Base-by-base conservation (phyloP, 2,329 filamentous ascomycete genomes). In the Leptographium wingfieldii region DNA sequence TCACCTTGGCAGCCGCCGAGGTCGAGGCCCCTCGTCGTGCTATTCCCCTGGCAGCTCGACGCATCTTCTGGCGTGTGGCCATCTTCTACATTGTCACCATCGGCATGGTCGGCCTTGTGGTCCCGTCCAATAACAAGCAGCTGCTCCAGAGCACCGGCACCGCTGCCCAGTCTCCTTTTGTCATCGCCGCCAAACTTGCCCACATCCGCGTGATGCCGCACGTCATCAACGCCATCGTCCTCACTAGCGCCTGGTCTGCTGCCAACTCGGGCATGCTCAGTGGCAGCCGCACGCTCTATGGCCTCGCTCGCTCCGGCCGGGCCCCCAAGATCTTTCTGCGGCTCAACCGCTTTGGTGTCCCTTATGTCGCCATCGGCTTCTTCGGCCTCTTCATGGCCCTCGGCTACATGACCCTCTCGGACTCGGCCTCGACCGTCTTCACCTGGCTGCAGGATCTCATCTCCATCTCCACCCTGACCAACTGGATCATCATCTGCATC, bases 211-310 rank as follows among this genome's bases (percentile, higher is more conserved):
- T 79, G 4, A 79, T 91, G 5, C 85, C 86, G 0, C 83, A 82
- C 11, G 80, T 92, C 59, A 84, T 92, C 71, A 92, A 92, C 69
- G 87, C 86, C 40, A 77, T 90, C 27, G 84, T 92, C 65, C 77
- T 91, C 63, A 87, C 84, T 0, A 87, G 85, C 0, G 86, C 85
- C 0, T 85, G 82, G 72, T 89, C 85, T 0, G 79, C 86, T 0
- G 84, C 80, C 0, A 90, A 90, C 65, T 82, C 86, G 64, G 81
- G 79, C 67, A 73, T 90, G 48, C 73, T 77, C 46, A 73, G 80
- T 1, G 82, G 81, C 35, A 82, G 81, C 0, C 77, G 83, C 54
- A 80, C 82, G 46, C 72, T 85, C 5, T 81, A 82, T 62, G 80
- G 79, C 3, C 72, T 85, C 59, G 82, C 83, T 0, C 74, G 82